Conservation (phyloP, 1,139 yeast genomes). For the Candida dubliniensis region DNA sequence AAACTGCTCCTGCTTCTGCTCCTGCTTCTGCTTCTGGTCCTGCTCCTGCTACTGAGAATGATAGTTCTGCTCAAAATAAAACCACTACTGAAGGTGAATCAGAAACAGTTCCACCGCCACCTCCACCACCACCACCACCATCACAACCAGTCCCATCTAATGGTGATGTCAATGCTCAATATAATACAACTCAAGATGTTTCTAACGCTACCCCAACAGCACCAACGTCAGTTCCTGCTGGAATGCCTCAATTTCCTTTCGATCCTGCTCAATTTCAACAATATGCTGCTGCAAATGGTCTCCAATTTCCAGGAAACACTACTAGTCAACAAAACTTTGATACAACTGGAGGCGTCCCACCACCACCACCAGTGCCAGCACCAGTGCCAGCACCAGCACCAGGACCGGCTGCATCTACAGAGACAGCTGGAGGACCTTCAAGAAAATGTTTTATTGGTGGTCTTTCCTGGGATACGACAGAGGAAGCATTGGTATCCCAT, state of each 20-base stretch:
- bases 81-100: slow-evolving; percentile 6
- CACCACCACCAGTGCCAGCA: slow-evolving; percentile 7
- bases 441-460: slow-evolving; percentile 96
- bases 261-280: slow-evolving; percentile 17
- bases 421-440: slow-evolving; percentile 30
- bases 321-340: slow-evolving; percentile 11
- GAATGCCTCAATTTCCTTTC: slow-evolving; percentile 8
- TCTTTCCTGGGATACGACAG: slow-evolving; percentile 97
- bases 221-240: slow-evolving; percentile 7
- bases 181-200: not conserved
- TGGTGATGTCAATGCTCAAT: too few species aligned
- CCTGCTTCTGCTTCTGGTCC: slow-evolving; percentile 6
- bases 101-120: not conserved
- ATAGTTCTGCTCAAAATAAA: slow-evolving; percentile 2
- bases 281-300: slow-evolving; percentile 12
- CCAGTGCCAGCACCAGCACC: not conserved
- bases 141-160: not conserved
- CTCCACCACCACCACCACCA: not conserved
- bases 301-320: slow-evolving; percentile 17
- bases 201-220: slow-evolving; percentile 1
- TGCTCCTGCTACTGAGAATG: not conserved
- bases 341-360: slow-evolving; percentile 18
- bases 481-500: slow-evolving; percentile 75
- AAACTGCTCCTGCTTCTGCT: slow-evolving; percentile 6
- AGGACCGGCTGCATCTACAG: slow-evolving; percentile 13